A percentile compares a stretch with the other conserved stretches of the same genome.
phyloP scores from a whole-genome alignment of 805 yeast genomes.

The Suhomyces xylopsoci region DNA sequence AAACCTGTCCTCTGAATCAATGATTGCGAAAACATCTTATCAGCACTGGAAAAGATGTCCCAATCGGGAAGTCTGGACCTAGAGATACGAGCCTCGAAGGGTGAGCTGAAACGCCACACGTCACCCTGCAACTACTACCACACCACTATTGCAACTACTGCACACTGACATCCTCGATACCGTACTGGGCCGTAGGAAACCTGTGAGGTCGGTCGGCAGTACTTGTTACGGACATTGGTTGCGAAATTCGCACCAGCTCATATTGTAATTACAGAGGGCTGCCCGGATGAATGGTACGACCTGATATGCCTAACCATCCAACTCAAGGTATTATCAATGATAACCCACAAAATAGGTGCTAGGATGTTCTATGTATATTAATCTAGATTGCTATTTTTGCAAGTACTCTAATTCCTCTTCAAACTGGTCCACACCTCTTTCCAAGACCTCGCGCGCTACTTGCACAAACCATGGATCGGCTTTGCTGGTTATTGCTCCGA shows the following conservation, averaged over 20 bases:
- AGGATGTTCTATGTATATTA: too few relatives aligned
- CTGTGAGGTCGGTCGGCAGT: background rate
- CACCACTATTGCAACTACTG: background rate
- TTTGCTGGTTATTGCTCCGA: conserved; percentile 13
- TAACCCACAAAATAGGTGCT: too few relatives aligned
- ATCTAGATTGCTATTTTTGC: background rate
- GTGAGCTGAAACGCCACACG: background rate
- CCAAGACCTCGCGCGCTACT: background rate
- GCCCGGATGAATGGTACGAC: too few relatives aligned
- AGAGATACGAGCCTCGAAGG: background rate
- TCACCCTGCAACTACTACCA: background rate
- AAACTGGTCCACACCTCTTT: background rate
- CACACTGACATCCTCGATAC: background rate
- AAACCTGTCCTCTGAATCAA: background rate
- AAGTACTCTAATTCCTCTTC: background rate
- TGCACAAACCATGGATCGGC: conserved; percentile 14
- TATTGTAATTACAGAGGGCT: too few relatives aligned
- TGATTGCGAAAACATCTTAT: background rate
- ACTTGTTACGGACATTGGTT: background rate
- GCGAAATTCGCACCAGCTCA: background rate
- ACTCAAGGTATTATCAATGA: too few relatives aligned
- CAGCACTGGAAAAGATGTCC: conserved; percentile 5
- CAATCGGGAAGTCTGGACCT: conserved; percentile 4
- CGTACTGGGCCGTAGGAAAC: background rate
- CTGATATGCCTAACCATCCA: background rate